Conservation (phyloP, 1,139 yeast genomes). For the Debaryomyces fabryi region DNA sequence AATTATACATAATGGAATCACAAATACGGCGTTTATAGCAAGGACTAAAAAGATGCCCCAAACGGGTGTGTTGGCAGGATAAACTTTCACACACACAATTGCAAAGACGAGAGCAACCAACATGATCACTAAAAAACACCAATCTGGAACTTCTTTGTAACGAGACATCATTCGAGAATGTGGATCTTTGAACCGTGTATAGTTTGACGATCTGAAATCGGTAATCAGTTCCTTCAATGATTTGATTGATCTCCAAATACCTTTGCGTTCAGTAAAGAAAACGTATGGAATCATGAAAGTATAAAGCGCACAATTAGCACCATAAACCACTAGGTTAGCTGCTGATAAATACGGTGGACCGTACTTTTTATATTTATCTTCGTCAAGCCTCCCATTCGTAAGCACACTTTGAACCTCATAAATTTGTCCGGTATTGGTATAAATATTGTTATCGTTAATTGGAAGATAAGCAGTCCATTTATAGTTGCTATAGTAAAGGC, state of each 20-base stretch:
- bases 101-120: constrained; percentile 50
- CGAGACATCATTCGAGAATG: constrained; percentile 55
- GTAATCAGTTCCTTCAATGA: constrained; percentile 23
- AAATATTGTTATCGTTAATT: constrained; percentile 49
- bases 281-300: constrained; percentile 55
- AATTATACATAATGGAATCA: not conserved
- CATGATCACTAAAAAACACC: constrained; percentile 54
- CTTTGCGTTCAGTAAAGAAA: constrained; percentile 31
- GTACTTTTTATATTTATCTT: not conserved
- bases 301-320: constrained; percentile 56
- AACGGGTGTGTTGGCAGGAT: not conserved
- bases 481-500: constrained; percentile 52
- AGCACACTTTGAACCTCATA: not conserved
- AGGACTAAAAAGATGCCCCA: not conserved
- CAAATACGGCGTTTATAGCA: not conserved
- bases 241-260: constrained; percentile 20
- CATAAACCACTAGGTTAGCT: constrained; percentile 55
- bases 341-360: constrained; percentile 34
- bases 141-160: constrained; percentile 63
- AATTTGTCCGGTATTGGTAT: constrained; percentile 44
- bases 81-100: constrained; percentile 23
- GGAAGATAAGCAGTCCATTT: constrained; percentile 55
- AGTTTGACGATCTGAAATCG: constrained; percentile 28
- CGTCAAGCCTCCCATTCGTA: not conserved
- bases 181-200: constrained; percentile 47